Evolutionary conservation across 164 flowering plant genomes (phyloP), one percentile per base, ranked within the genome.

Genomic region (Nelumbo lutea): DNA sequence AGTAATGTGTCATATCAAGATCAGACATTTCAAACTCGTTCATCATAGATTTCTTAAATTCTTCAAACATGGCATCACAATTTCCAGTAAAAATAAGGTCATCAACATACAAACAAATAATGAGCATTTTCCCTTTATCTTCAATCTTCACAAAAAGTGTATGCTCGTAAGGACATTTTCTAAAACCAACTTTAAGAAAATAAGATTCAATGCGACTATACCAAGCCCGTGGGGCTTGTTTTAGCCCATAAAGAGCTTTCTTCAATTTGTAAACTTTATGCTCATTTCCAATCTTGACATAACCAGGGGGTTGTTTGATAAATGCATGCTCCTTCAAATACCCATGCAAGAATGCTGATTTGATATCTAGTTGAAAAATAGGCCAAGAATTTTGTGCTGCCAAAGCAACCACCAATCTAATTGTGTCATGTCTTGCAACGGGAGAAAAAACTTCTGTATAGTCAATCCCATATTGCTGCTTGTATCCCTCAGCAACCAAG

Each of bases 381-480:
- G 57, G 71, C 71, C 71, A 68, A 11, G 56, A 68, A 42, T 60
- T 60, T n/a, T 68, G 38, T 1, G 66, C 65, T 2, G 66, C 56
- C n/a, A n/a, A n/a, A n/a, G n/a, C n/a, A n/a, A n/a, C n/a, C n/a
- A n/a, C n/a, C n/a, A n/a, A n/a, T n/a, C n/a, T n/a, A n/a, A n/a
- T n/a, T n/a, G n/a, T n/a, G n/a, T n/a, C n/a, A n/a, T n/a, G n/a
- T n/a, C n/a, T 15, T 38, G 51, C 62, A 52, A 63, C 61, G 1
- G 61, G 67, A 42, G 67, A 51, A 63, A 70, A 70, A 27, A 70
- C 61, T 55, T 70, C 43, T 14, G 42, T 42, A 70, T 62, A 70
- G 11, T 63, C 59, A 0, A 69, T 42, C 14, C 64, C 70, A 42
- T 42, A 14, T 38, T 61, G 1, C 43, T 69, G 66, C 65, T 11